Evolutionary conservation across 2,329 filamentous ascomycete genomes (phyloP).

Genomic region (Triangularia verruculosa): DNA sequence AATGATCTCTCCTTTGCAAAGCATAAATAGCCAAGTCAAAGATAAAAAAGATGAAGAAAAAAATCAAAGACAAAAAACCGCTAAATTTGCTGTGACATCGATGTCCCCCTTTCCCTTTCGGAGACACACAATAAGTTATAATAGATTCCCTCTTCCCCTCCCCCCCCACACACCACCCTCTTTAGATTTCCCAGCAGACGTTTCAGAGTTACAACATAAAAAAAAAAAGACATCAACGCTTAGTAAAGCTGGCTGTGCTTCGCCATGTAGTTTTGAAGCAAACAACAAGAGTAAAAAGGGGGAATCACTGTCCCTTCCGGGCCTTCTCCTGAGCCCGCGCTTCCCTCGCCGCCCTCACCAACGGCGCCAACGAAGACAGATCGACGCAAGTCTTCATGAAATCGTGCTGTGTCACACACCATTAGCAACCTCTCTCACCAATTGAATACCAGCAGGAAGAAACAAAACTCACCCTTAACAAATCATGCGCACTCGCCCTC

Average conservation of each 20-base stretch:
- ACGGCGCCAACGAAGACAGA: slow-evolving; percentile 72
- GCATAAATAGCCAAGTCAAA: not conserved
- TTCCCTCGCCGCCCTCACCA: slow-evolving; percentile 81
- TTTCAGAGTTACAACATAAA: not conserved
- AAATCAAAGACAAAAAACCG: not conserved
- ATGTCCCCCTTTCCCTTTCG: not conserved
- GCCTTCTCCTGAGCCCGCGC: slow-evolving; percentile 83
- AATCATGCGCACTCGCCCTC: slow-evolving; percentile 88
- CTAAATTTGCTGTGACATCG: not conserved
- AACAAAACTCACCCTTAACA: slow-evolving; percentile 71
- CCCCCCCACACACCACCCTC: not conserved
- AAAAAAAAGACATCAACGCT: slow-evolving; percentile 1
- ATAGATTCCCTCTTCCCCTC: not conserved
- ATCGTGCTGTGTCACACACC: slow-evolving; percentile 56
- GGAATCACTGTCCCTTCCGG: slow-evolving; percentile 57
- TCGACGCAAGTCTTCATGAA: slow-evolving; percentile 78
- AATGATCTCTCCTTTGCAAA: not conserved
- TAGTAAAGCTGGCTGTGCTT: not conserved
- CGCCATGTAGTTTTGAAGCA: not conserved
- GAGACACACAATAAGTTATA: not conserved
- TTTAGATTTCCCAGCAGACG: not conserved
- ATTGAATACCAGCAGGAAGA: slow-evolving; percentile 31
- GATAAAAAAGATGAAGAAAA: not conserved
- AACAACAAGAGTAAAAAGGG: not conserved
- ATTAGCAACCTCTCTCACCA: not conserved